These are phyloP conservation scores for Alternaria sp. DNA, from an alignment of 2,329 filamentous ascomycete genomes.

Conservation along the genomic window DNA sequence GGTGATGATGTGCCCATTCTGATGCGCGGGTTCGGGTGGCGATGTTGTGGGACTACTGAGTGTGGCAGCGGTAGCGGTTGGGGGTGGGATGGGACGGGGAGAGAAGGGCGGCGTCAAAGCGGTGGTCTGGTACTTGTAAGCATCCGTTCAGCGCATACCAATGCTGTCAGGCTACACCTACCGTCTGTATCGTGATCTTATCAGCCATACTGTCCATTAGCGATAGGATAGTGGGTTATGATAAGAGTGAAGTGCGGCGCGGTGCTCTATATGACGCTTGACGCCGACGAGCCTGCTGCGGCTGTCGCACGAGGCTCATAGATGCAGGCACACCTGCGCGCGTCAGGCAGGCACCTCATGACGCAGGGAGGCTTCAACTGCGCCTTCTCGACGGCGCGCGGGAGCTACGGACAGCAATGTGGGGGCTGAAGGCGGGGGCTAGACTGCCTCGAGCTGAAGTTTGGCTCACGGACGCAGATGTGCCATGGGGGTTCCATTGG, in stretches of 20 bases:
- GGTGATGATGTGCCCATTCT: neutral
- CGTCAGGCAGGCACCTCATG: neutral
- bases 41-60: slow-evolving; percentile 6
- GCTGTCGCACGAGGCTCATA: slow-evolving; percentile 8
- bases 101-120: slow-evolving; percentile 33
- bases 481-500: slow-evolving; percentile 3
- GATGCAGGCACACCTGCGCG: neutral
- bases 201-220: slow-evolving; percentile 22
- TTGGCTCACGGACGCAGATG: neutral
- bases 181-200: slow-evolving; percentile 10
- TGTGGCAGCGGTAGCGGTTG: neutral
- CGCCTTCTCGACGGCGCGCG: neutral
- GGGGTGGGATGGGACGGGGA: slow-evolving; percentile 30
- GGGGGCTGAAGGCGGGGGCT: slow-evolving; percentile 10
- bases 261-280: slow-evolving; percentile 4
- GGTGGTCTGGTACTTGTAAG: slow-evolving; percentile 1
- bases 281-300: slow-evolving; percentile 1
- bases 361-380: neutral
- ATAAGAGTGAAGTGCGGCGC: neutral
- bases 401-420: slow-evolving; percentile 3
- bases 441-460: slow-evolving; percentile 1
- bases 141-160: neutral
- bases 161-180: neutral
- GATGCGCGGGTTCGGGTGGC: neutral
- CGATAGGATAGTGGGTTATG: neutral